These are phyloP conservation scores for Hirschioporus abietinus DNA, from an alignment of 768 basidiomycete species.

Conservation along the genomic window DNA sequence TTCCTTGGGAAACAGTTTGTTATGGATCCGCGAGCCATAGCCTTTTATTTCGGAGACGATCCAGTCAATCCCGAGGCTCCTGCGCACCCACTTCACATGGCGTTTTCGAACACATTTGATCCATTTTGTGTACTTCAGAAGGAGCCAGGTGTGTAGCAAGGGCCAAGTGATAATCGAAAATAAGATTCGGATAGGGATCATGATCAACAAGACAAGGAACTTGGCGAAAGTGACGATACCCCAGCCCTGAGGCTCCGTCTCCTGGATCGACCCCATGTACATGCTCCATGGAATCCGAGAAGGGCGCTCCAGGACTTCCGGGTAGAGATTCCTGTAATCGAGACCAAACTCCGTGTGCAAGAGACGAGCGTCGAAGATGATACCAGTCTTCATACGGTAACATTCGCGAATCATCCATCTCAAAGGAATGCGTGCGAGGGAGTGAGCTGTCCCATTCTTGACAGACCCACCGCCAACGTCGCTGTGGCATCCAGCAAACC, in stretches of 20 bases:
- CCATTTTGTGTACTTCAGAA: background rate
- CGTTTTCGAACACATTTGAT: too few species aligned
- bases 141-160: background rate
- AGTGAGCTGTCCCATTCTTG: constrained; percentile 32
- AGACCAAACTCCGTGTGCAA: constrained; percentile 38
- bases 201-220: background rate
- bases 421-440: constrained; percentile 47
- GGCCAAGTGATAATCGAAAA: background rate
- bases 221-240: background rate
- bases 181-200: background rate
- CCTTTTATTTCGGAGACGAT: background rate
- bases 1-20: constrained; percentile 2
- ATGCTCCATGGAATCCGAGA: constrained; percentile 1
- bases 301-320: constrained; percentile 1
- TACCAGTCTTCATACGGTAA: constrained; percentile 49
- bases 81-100: background rate
- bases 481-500: constrained; percentile 6
- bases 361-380: constrained; percentile 49
- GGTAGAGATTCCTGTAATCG: constrained; percentile 27
- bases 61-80: background rate
- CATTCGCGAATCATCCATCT: constrained; percentile 69
- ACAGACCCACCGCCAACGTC: constrained; percentile 57
- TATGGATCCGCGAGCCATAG: background rate
- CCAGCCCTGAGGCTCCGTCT: background rate
- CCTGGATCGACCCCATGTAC: background rate